Percentiles rank a stretch among this genome's conserved stretches.
Conservation (phyloP, 768 basidiomycete genomes). For the Pholiota microspora region DNA sequence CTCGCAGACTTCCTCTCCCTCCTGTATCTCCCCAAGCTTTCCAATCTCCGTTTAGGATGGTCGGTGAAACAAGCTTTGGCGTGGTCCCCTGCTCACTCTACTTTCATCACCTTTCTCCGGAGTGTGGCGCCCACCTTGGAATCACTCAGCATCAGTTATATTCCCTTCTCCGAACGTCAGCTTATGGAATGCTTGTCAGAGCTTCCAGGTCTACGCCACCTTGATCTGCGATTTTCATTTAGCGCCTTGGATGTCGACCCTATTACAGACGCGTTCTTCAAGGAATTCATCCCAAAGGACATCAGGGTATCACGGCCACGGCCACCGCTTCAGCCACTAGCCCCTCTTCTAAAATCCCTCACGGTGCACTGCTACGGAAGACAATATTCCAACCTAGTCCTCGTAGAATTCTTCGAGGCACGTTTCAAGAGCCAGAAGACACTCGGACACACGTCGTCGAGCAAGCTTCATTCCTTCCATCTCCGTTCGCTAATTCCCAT, state of each 20-base stretch:
- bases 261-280: constrained; percentile 34
- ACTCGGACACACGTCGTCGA: constrained; percentile 3
- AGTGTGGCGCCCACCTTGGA: constrained; percentile 25
- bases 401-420: constrained; percentile 33
- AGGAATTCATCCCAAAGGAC: constrained; percentile 9
- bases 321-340: constrained; percentile 1
- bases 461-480: constrained; percentile 23
- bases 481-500: constrained; percentile 29
- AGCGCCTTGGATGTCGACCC: constrained; percentile 31
- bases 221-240: constrained; percentile 35
- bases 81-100: constrained; percentile 22
- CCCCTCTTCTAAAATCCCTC: constrained; percentile 26
- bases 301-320: not conserved
- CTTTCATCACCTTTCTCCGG: constrained; percentile 29
- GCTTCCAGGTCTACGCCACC: constrained; percentile 25
- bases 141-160: constrained; percentile 33
- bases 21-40: constrained; percentile 28
- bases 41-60: constrained; percentile 34
- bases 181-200: constrained; percentile 29
- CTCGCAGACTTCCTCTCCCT: constrained; percentile 30
- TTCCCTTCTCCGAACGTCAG: constrained; percentile 34
- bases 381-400: constrained; percentile 19
- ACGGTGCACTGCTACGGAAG: constrained; percentile 35
- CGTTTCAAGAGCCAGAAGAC: constrained; percentile 19
- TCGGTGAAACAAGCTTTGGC: constrained; percentile 18